A percentile compares a stretch with the other conserved stretches of the same genome.
phyloP scores from a whole-genome alignment of 768 basidiomycete species.

The Rickenella mellea region DNA sequence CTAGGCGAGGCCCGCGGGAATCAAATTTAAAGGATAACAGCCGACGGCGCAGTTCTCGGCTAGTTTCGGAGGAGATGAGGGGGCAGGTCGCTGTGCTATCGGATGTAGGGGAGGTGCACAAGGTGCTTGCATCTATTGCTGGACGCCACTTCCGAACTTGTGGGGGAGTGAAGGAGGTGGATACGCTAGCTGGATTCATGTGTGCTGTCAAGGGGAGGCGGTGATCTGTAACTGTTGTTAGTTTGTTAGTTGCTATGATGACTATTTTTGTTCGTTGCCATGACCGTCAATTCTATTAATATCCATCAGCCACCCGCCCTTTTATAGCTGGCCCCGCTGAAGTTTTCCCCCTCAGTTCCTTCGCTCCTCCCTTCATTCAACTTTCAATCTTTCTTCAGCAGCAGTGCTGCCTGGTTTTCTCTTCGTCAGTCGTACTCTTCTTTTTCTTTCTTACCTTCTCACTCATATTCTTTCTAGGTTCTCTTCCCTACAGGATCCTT shows the following conservation, averaged over 20 bases:
- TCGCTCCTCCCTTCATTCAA: slow-evolving; percentile 9
- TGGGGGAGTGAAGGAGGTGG: slow-evolving; percentile 59
- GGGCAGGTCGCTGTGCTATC: slow-evolving; percentile 57
- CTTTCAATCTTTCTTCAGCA: slow-evolving; percentile 26
- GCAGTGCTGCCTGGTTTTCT: slow-evolving; percentile 41
- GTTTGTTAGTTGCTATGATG: slow-evolving; percentile 4
- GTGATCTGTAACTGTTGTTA: slow-evolving; percentile 12
- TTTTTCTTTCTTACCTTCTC: neutral
- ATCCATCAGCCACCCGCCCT: too few species aligned
- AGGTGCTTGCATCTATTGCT: slow-evolving; percentile 56
- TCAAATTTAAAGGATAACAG: slow-evolving; percentile 24
- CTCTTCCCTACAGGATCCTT: slow-evolving; percentile 19
- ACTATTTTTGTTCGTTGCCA: neutral
- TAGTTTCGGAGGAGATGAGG: slow-evolving; percentile 54
- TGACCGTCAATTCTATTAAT: too few species aligned
- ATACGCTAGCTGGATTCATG: slow-evolving; percentile 77
- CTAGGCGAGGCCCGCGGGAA: slow-evolving; percentile 60
- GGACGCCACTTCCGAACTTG: slow-evolving; percentile 66
- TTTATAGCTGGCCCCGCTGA: neutral
- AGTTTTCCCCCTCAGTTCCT: slow-evolving; percentile 16
- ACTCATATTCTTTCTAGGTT: slow-evolving; percentile 16
- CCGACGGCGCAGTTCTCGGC: slow-evolving; percentile 61
- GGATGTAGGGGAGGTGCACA: slow-evolving; percentile 61
- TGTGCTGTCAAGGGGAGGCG: slow-evolving; percentile 52
- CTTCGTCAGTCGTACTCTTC: slow-evolving; percentile 12